A percentile compares a stretch with the other conserved stretches of the same genome.
Evolutionary conservation across 78 protist species (phyloP).

Genomic region (Cavenderia fasciculata): DNA sequence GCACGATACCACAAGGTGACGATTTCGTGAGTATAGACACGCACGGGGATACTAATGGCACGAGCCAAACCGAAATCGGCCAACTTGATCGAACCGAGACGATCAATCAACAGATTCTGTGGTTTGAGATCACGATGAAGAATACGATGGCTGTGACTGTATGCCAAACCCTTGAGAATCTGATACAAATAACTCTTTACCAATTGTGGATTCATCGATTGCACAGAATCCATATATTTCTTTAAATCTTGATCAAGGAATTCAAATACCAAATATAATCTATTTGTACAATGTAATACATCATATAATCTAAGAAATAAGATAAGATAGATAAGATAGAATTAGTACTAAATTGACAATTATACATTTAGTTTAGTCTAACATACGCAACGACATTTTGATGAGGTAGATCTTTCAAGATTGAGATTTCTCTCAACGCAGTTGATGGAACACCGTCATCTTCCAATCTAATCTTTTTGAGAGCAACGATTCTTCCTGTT

Average conservation of each 20-base stretch:
- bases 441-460: constrained; percentile 99
- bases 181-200: constrained; percentile 86
- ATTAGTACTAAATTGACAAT: neutral
- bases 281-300: constrained; percentile 94
- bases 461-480: constrained; percentile 98
- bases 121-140: constrained; percentile 99
- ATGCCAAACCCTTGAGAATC: constrained; percentile 91
- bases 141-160: constrained; percentile 92
- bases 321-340: neutral
- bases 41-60: constrained; percentile 94
- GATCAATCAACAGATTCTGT: constrained; percentile 95
- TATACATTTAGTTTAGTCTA: neutral
- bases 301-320: constrained; percentile 87
- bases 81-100: constrained; percentile 92
- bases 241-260: constrained; percentile 97
- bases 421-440: constrained; percentile 98
- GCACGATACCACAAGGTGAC: constrained; percentile 99
- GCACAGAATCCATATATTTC: constrained; percentile 89
- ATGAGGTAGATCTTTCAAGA: constrained; percentile 97
- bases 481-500: constrained; percentile 94
- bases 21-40: constrained; percentile 96
- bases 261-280: constrained; percentile 98
- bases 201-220: constrained; percentile 64
- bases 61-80: constrained; percentile 99
- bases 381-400: constrained; percentile 94